Base-by-base conservation (phyloP, 1,139 yeast species). In the Candida sanyaensis region DNA sequence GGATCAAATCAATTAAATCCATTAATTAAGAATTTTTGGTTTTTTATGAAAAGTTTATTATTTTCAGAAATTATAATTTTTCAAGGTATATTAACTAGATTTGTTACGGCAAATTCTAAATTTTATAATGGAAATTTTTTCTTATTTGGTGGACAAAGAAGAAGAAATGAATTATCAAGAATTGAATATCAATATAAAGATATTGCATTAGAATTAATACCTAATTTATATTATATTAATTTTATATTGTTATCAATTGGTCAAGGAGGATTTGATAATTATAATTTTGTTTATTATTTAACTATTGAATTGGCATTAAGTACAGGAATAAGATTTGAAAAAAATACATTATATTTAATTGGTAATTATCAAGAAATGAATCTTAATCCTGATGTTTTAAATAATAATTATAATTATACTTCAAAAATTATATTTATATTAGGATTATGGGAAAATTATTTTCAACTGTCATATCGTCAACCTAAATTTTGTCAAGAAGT, bases 201-300 rank as follows among this genome's bases (percentile, higher is more conserved):
- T 41, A 69, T 56, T 58, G 73, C 62, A 43, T 55, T 73, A 31
- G 68, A 71, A 42, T 65, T 81, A 2, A 58, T 84, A 31, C 71
- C 71, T 38, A 63, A 68, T 5, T 65, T 86, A n/a, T 83, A 77
- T 55, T 69, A 80, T 50, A 50, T 82, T 44, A 78, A 84, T 51
- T 84, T 80, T 55, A 71, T 86, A 6, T 62, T 85, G 11, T 73
- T 80, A 36, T 71, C 81, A 17, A 75, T 86, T 13, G 93, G 95
- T 0, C 77, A 80, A 37, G 86, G 88, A 1, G 90, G 90, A 1
- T 86, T 87, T 60, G 87, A 84, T 45, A 75, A 81, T 21, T 86
- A 82, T 61, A 84, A 84, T 56, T 86, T 83, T 61, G 82, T 84
- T n/a, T 80, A 81, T 55, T 71, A 77, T 42, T 65, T 83, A 4